These are phyloP conservation scores for Ilyonectria destructans DNA, from an alignment of 2,329 filamentous ascomycete genomes.

Conservation along the genomic window DNA sequence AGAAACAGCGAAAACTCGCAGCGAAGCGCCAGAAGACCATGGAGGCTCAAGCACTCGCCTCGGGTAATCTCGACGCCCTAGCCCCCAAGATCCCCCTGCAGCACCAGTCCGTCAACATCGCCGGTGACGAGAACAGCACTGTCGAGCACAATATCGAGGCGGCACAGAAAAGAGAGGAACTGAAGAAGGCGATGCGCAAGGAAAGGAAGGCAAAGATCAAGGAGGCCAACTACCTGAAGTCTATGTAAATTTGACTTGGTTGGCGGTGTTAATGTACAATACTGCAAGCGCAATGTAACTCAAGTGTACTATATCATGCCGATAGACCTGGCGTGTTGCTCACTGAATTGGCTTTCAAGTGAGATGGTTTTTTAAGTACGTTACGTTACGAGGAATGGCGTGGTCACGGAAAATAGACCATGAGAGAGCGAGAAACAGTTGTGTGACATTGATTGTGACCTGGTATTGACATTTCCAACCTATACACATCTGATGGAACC, in stretches of 20 bases:
- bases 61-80: conserved; percentile 77
- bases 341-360: conserved; percentile 23
- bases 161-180: conserved; percentile 69
- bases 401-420: too few species aligned
- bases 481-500: conserved; percentile 29
- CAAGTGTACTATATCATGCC: conserved; percentile 49
- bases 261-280: conserved; percentile 47
- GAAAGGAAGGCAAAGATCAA: conserved; percentile 85
- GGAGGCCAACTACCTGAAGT: conserved; percentile 89
- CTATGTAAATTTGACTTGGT: conserved; percentile 69
- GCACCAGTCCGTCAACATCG: conserved; percentile 85
- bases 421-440: neutral
- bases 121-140: conserved; percentile 62
- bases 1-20: conserved; percentile 83
- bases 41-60: conserved; percentile 74
- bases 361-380: neutral
- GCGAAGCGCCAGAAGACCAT: conserved; percentile 73
- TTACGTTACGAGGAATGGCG: neutral
- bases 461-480: conserved; percentile 40
- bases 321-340: conserved; percentile 26
- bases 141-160: conserved; percentile 65
- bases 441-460: neutral
- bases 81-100: conserved; percentile 81
- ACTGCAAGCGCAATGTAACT: conserved; percentile 40
- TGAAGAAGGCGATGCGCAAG: conserved; percentile 81